Conservation (phyloP, 2,329 filamentous ascomycete species). For the Trichoderma sp. region DNA sequence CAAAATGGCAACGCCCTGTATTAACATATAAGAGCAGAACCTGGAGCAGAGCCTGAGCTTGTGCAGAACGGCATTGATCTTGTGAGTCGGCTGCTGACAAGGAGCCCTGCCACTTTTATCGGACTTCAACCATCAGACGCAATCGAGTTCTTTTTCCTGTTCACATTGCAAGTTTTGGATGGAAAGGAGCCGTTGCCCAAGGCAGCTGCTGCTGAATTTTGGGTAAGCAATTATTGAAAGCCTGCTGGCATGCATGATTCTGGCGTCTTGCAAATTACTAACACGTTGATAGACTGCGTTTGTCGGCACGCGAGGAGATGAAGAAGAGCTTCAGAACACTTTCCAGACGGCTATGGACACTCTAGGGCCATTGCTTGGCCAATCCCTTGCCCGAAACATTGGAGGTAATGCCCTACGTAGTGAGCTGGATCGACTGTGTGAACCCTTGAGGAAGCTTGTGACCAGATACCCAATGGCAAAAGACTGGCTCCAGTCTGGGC, state of each 20-base stretch:
- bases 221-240: slow-evolving; percentile 49
- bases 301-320: slow-evolving; percentile 45
- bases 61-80: slow-evolving; percentile 73
- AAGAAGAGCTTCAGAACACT: slow-evolving; percentile 41
- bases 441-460: slow-evolving; percentile 68
- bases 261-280: background rate
- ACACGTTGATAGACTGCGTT: slow-evolving; percentile 47
- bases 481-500: slow-evolving; percentile 60
- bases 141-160: slow-evolving; percentile 67
- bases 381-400: slow-evolving; percentile 61
- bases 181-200: slow-evolving; percentile 75
- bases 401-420: slow-evolving; percentile 67
- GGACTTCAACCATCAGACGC: slow-evolving; percentile 52
- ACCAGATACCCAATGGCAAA: slow-evolving; percentile 54
- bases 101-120: slow-evolving; percentile 61
- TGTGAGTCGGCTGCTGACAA: slow-evolving; percentile 59
- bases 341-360: slow-evolving; percentile 52
- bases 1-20: background rate
- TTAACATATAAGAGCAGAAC: slow-evolving; percentile 43
- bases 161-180: slow-evolving; percentile 66
- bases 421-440: slow-evolving; percentile 67
- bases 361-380: slow-evolving; percentile 59
- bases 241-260: background rate
- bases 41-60: slow-evolving; percentile 70
- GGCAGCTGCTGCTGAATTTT: slow-evolving; percentile 69